Base-by-base conservation (phyloP, 148 eudicot species). In the Drosera capensis region DNA sequence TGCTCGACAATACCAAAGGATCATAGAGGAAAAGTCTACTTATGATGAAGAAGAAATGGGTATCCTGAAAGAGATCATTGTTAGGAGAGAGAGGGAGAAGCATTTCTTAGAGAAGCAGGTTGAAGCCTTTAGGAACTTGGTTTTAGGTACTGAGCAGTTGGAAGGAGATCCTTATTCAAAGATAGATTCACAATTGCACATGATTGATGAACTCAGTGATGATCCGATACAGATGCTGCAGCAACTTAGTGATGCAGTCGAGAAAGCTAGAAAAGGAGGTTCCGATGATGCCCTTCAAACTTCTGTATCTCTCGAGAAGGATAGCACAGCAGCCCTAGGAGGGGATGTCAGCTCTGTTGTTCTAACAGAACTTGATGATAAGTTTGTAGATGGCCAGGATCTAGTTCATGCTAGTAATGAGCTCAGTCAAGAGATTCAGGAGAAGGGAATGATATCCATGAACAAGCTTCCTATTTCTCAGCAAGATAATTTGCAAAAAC, bases 1-100 rank as follows among this genome's bases (percentile, higher is more conserved):
- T 63, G 86, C 95, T 47, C 79, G 85, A 7, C 99, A 90, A 46
- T 84, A 78, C 63, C 88, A 80, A 54, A 80, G 99, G 71, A 80
- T 84, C 22, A 51, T 85, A 43, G 99, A 90, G 68, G 95, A 90
- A 45, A 90, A 85, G 48, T 80, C 95, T 15, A 65, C 74, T 38
- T 85, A 75, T 66, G 99, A 90, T 53, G 81, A 73, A 23, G 99
- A 85, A 60, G 95, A 90, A 70, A 90, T 85, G 99, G 58, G 73
- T 56, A 68, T 90, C 57, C 81, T 80, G 43, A 76, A 80, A 64
- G 99, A 84, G 67, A 85, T 90, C 44, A 54, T 90, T 14, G 45
- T 90, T 43, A 67, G 84, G 56, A 73, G 85, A 64, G 95, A 90
- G 66, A 48, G 62, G 49, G 99, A 84, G 57, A 78, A 73, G 40